Percentiles rank a stretch among this genome's conserved stretches.
Conservation (phyloP, 2,329 filamentous ascomycete species). For the Hyphodiscus sp. region DNA sequence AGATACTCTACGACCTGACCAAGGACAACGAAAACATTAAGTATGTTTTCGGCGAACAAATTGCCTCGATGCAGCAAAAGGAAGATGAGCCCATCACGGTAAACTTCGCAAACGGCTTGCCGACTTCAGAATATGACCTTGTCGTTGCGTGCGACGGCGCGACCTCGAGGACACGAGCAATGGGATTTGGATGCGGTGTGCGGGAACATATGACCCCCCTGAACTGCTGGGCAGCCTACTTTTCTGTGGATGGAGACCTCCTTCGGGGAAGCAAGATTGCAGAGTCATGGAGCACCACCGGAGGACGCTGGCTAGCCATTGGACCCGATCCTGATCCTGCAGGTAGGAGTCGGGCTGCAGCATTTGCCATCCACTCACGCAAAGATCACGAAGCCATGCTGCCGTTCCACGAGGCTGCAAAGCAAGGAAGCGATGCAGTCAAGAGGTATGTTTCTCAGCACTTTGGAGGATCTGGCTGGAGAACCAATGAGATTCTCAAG, state of each 20-base stretch:
- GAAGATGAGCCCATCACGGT: slow-evolving; percentile 32
- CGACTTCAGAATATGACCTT: slow-evolving; percentile 37
- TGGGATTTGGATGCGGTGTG: slow-evolving; percentile 35
- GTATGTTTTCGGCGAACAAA: slow-evolving; percentile 35
- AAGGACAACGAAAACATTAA: slow-evolving; percentile 17
- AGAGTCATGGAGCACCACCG: slow-evolving; percentile 31
- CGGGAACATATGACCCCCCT: slow-evolving; percentile 33
- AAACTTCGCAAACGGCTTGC: slow-evolving; percentile 34
- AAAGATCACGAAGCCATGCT: background rate
- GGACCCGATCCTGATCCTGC: slow-evolving; percentile 27
- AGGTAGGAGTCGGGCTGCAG: slow-evolving; percentile 28
- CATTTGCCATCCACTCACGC: slow-evolving; percentile 33
- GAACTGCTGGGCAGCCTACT: slow-evolving; percentile 38
- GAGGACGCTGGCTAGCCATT: slow-evolving; percentile 34
- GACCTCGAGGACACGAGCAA: slow-evolving; percentile 39
- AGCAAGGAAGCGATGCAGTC: no score
- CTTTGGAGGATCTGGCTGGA: slow-evolving; percentile 37
- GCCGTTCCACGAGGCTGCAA: no score
- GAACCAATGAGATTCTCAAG: slow-evolving; percentile 32
- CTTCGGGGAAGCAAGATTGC: slow-evolving; percentile 33
- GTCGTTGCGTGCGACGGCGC: slow-evolving; percentile 44
- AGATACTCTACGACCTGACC: slow-evolving; percentile 34
- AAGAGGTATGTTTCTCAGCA: slow-evolving; percentile 4
- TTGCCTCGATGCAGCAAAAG: slow-evolving; percentile 30
- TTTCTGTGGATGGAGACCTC: slow-evolving; percentile 34